Percentiles rank a stretch among this genome's conserved stretches.
Evolutionary conservation across 257 asterid species (phyloP).

Genomic region (Knoxia roxburghii): DNA sequence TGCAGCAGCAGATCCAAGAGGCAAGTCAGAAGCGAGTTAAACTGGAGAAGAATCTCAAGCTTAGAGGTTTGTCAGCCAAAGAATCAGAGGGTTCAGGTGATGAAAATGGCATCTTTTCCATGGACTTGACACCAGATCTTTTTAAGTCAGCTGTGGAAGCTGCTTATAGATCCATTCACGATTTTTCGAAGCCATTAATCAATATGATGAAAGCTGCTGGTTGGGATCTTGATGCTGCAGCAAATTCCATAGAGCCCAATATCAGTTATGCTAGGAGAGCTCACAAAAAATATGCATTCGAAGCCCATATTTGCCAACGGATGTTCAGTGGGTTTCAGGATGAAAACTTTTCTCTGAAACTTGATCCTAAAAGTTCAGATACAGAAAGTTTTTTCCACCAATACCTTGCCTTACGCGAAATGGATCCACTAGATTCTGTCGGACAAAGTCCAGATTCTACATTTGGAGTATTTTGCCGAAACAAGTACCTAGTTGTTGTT

Average conservation of each 20-base stretch:
- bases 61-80: constrained; percentile 79
- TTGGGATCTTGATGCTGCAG: constrained; percentile 99
- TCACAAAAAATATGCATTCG: constrained; percentile 95
- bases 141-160: constrained; percentile 70
- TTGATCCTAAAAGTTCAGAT: constrained; percentile 29
- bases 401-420: constrained; percentile 68
- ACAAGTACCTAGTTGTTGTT: constrained; percentile 60
- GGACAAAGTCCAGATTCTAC: constrained; percentile 66
- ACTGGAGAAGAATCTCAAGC: constrained; percentile 92
- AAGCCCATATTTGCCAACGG: constrained; percentile 88
- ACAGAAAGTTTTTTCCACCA: constrained; percentile 56
- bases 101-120: constrained; percentile 38
- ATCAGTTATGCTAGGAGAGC: constrained; percentile 80
- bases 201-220: constrained; percentile 99
- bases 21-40: constrained; percentile 84
- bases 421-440: constrained; percentile 85
- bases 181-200: constrained; percentile 92
- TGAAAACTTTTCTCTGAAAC: constrained; percentile 51
- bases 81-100: constrained; percentile 67
- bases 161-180: constrained; percentile 84
- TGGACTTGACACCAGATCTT: constrained; percentile 70
- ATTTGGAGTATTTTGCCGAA: constrained; percentile 76
- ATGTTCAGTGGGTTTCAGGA: constrained; percentile 95
- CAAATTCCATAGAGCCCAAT: constrained; percentile 78
- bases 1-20: constrained; percentile 92